Evolutionary conservation across 2,329 filamentous ascomycete species (phyloP).

Genomic region (Colletotrichum lini): DNA sequence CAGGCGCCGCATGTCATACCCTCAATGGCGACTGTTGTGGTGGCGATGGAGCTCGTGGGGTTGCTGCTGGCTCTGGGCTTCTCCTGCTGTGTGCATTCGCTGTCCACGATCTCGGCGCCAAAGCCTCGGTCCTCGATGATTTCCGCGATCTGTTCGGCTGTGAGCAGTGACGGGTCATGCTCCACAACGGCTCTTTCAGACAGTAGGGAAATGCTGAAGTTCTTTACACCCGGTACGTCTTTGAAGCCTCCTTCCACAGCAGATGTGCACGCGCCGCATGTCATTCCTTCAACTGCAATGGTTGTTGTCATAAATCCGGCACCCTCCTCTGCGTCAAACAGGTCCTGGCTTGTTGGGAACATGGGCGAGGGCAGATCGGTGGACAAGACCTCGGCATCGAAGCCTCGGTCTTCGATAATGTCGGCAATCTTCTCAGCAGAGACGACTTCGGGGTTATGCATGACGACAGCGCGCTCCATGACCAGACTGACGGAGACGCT

Average conservation of each 20-base stretch:
- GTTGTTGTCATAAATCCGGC: constrained; percentile 75
- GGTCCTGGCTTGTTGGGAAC: constrained; percentile 53
- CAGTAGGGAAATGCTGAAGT: constrained; percentile 85
- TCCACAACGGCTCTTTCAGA: constrained; percentile 89
- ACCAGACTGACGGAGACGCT: constrained; percentile 93
- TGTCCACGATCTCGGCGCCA: constrained; percentile 82
- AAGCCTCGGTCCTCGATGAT: constrained; percentile 83
- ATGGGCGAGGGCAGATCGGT: constrained; percentile 78
- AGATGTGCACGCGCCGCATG: constrained; percentile 90
- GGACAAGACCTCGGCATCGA: constrained; percentile 90
- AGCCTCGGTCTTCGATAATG: constrained; percentile 91
- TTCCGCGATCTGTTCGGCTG: constrained; percentile 68
- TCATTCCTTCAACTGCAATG: constrained; percentile 88
- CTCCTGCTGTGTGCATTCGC: constrained; percentile 45
- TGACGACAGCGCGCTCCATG: constrained; percentile 95
- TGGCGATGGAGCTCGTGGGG: constrained; percentile 65
- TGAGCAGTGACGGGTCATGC: constrained; percentile 75
- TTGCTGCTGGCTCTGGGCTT: constrained; percentile 50
- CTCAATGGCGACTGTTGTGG: constrained; percentile 89
- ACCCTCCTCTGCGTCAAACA: constrained; percentile 55
- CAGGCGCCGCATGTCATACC: constrained; percentile 99
- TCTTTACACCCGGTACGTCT: constrained; percentile 78
- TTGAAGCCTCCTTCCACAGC: constrained; percentile 87
- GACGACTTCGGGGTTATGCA: constrained; percentile 85
- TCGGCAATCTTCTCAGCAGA: constrained; percentile 83